These are phyloP conservation scores for Plasmodium inui DNA, from an alignment of 169 alveolate genomes.

Conservation along the genomic window DNA sequence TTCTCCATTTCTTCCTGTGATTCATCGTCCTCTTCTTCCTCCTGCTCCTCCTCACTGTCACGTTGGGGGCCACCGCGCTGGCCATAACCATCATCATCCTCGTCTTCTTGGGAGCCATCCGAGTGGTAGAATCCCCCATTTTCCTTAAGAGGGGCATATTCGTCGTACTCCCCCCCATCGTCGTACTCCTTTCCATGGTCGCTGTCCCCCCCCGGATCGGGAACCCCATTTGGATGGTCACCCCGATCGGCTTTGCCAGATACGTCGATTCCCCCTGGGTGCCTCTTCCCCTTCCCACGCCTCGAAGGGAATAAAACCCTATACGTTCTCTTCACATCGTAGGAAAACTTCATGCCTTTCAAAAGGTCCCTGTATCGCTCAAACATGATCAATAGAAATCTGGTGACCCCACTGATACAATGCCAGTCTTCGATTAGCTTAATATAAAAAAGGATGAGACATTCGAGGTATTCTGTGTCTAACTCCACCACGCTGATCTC, in stretches of 20 bases:
- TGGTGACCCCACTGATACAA: conserved; percentile 41
- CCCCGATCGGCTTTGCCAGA: neutral
- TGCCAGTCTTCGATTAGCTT: conserved; percentile 70
- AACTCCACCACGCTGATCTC: neutral
- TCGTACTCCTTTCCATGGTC: too few relatives aligned
- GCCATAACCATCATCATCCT: neutral
- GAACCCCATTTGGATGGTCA: neutral
- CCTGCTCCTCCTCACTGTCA: neutral
- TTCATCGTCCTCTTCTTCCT: neutral
- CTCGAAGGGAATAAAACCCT: conserved; percentile 10
- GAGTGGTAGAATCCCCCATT: neutral
- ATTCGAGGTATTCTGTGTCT: conserved; percentile 11
- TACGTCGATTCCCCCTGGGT: neutral
- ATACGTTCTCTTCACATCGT: conserved; percentile 12
- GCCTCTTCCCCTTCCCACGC: neutral
- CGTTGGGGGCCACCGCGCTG: neutral
- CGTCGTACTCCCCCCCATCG: neutral
- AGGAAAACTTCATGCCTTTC: neutral
- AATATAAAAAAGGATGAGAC: conserved; percentile 17
- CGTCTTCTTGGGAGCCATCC: neutral
- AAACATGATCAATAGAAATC: conserved; percentile 21
- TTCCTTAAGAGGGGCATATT: neutral
- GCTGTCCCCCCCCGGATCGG: neutral
- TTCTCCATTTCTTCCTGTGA: conserved; percentile 11
- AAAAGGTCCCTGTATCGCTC: conserved; percentile 17